phyloP scores from a whole-genome alignment of 2,329 filamentous ascomycete species.

The Daldinia sp. region DNA sequence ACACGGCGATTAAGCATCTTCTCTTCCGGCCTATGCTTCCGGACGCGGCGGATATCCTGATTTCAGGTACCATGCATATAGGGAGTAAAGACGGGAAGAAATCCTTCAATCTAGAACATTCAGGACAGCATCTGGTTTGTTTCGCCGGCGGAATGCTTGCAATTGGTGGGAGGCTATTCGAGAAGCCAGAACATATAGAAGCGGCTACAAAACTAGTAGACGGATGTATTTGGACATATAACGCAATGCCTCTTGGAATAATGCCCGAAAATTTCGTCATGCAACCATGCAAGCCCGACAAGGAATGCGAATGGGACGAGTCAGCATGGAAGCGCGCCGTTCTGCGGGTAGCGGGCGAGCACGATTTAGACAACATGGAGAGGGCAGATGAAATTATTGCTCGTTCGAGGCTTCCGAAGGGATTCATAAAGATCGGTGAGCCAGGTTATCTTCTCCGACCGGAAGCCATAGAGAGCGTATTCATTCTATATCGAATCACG shows the following conservation, averaged over 20 bases:
- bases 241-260: constrained; percentile 56
- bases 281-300: constrained; percentile 48
- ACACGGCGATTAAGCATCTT: constrained; percentile 65
- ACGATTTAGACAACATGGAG: constrained; percentile 16
- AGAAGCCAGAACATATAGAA: constrained; percentile 52
- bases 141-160: constrained; percentile 62
- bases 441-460: constrained; percentile 42
- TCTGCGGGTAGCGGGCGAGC: constrained; percentile 28
- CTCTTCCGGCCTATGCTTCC: constrained; percentile 72
- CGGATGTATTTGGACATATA: constrained; percentile 62
- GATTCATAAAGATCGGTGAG: constrained; percentile 40
- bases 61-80: constrained; percentile 58
- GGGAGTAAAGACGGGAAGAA: constrained; percentile 40
- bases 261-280: constrained; percentile 61
- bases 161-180: constrained; percentile 56
- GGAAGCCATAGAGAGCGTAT: constrained; percentile 45
- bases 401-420: constrained; percentile 36
- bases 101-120: constrained; percentile 45
- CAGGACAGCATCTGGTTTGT: constrained; percentile 58
- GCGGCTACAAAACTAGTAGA: constrained; percentile 56
- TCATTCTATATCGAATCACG: constrained; percentile 42
- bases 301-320: constrained; percentile 45
- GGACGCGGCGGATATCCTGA: constrained; percentile 64
- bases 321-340: constrained; percentile 41
- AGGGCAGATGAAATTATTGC: constrained; percentile 34